phyloP scores from a whole-genome alignment of 371 early-diverging fungal genomes.

The Apophysomyces elegans region DNA sequence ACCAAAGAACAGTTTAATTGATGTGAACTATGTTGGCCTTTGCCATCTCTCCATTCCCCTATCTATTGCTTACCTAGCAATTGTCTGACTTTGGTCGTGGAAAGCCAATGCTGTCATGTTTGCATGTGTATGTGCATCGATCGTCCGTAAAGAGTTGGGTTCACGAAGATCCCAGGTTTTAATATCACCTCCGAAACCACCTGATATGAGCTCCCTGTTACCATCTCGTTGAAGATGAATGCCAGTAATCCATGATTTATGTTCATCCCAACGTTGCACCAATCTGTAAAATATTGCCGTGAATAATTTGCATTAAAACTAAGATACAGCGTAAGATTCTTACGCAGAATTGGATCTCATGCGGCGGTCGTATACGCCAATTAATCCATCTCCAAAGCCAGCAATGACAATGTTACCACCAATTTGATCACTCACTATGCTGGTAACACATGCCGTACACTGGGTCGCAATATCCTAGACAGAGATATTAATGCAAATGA shows the following conservation, averaged over 20 bases:
- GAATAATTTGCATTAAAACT: neutral
- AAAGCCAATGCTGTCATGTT: constrained; percentile 71
- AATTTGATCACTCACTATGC: constrained; percentile 71
- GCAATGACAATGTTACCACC: constrained; percentile 74
- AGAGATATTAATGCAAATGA: constrained; percentile 8
- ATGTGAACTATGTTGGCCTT: neutral
- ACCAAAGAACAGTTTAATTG: neutral
- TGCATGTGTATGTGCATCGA: constrained; percentile 52
- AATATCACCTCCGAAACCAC: constrained; percentile 71
- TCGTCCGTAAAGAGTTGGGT: constrained; percentile 50
- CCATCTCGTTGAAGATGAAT: constrained; percentile 70
- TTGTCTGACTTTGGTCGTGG: constrained; percentile 71
- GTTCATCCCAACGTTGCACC: constrained; percentile 69
- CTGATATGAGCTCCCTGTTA: constrained; percentile 63
- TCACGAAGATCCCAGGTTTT: constrained; percentile 86
- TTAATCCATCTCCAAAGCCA: constrained; percentile 82
- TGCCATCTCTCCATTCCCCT: neutral
- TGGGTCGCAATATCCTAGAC: constrained; percentile 74
- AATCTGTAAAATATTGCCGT: constrained; percentile 33
- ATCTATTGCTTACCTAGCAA: constrained; percentile 61
- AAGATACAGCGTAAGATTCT: constrained; percentile 10
- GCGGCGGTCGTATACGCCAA: constrained; percentile 82
- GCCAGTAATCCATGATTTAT: constrained; percentile 65
- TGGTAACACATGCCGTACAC: constrained; percentile 67
- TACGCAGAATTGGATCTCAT: constrained; percentile 57